Evolutionary conservation across 2,329 filamentous ascomycete species (phyloP), one percentile per base, ranked within the genome.

Genomic region (Tolypocladium amazonense): DNA sequence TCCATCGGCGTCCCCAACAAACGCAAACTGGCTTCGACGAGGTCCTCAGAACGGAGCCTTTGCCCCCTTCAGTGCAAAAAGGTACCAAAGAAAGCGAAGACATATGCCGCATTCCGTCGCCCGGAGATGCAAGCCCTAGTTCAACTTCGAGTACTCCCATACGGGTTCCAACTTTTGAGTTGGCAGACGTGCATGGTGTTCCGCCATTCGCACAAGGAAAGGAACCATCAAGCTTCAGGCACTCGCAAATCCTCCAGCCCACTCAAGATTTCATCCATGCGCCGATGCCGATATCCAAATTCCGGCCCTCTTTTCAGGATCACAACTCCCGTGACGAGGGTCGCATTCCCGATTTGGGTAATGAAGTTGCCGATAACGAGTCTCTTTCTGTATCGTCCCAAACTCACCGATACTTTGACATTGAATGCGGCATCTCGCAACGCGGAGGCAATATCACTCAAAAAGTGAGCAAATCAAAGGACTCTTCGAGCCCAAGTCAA

Each of bases 261-360:
- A 18, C 37, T 8, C 35, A 39, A 18, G 14, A 14, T 7, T 47
- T 58, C 37, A 54, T 61, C n/a, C 53, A 61, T 27, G 57, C 59
- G 14, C 57, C 59, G 3, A 53, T 62, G 20, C 65, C 60, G 4
- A 52, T 65, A 33, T 67, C 67, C 23, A 69, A 68, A 38, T 59
- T 67, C 11, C 62, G 64, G 9, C 61, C 68, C 4, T 66, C 59
- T 45, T 58, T 55, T 33, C 61, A 62, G 47, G 62, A 62, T 37
- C 61, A 59, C 9, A 50, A 56, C 14, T 62, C 57, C 27, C 35
- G 43, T 27, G 54, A 62, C 3, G 43, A 39, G 3, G n/a, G 38
- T 11, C 50, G 39, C 37, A 7, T 8, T 27, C 12, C 55, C 33
- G 41, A 30, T 18, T 39, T 56, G 7, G 58, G 61, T 11, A 41